These are phyloP conservation scores for Hemisphaericaspora xylanilytica DNA, from an alignment of 1,139 yeast genomes.

Conservation along the genomic window DNA sequence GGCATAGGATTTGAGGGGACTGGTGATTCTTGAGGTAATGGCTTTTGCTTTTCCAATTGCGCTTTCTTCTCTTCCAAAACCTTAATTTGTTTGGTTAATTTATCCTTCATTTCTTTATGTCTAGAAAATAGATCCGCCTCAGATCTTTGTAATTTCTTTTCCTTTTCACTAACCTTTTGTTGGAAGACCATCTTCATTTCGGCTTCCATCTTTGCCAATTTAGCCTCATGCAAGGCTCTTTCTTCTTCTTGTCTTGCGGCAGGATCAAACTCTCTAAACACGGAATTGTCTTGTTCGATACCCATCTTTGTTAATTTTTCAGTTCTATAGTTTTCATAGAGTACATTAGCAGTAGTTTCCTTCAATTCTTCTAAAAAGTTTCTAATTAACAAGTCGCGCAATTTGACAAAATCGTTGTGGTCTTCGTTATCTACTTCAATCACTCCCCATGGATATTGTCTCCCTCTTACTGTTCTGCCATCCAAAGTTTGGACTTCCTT, in stretches of 20 bases:
- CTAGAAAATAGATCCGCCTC: constrained; percentile 95
- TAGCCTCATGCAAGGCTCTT: constrained; percentile 88
- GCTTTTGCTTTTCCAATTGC: constrained; percentile 70
- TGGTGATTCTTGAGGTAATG: constrained; percentile 47
- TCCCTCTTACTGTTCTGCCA: constrained; percentile 85
- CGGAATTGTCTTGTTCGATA: constrained; percentile 86
- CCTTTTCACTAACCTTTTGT: constrained; percentile 95
- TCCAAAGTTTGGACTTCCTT: constrained; percentile 67
- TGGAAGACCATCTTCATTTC: constrained; percentile 98
- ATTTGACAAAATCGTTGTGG: constrained; percentile 88
- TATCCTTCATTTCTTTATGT: constrained; percentile 97
- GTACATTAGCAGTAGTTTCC: constrained; percentile 71
- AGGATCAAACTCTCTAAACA: constrained; percentile 93
- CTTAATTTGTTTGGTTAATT: constrained; percentile 80
- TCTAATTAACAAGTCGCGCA: constrained; percentile 86
- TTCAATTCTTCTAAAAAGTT: constrained; percentile 92
- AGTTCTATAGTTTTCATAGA: constrained; percentile 89
- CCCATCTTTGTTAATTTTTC: constrained; percentile 81
- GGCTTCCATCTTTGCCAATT: constrained; percentile 89
- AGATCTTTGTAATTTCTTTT: constrained; percentile 92
- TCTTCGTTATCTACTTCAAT: constrained; percentile 94
- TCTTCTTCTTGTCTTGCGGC: constrained; percentile 92
- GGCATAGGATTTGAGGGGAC: constrained; percentile 49
- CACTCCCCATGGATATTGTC: constrained; percentile 97
- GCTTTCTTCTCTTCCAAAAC: constrained; percentile 88